Conservation (phyloP, 2,329 filamentous ascomycete species). For the Trichoderma semiorbis region DNA sequence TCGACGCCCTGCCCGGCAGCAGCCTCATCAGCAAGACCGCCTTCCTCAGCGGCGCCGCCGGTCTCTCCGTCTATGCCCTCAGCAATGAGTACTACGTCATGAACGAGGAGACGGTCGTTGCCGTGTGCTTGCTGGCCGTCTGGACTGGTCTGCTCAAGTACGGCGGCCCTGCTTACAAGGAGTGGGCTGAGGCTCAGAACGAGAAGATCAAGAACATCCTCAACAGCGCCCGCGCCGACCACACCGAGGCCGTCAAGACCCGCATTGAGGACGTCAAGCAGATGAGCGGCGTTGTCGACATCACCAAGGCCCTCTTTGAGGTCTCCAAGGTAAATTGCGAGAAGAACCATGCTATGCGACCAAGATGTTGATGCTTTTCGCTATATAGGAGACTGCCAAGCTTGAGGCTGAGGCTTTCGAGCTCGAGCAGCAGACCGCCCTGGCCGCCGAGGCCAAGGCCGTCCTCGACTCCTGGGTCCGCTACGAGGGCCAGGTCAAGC, state of each 20-base stretch:
- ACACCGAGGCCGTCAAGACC: constrained; percentile 91
- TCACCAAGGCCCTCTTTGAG: constrained; percentile 95
- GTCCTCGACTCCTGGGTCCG: constrained; percentile 98
- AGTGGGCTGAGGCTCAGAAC: constrained; percentile 87
- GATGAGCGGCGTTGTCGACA: constrained; percentile 88
- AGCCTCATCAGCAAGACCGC: constrained; percentile 93
- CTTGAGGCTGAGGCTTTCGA: constrained; percentile 95
- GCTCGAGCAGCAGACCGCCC: constrained; percentile 91
- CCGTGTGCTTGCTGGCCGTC: constrained; percentile 86
- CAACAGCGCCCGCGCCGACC: constrained; percentile 89
- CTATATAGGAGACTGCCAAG: constrained; percentile 80
- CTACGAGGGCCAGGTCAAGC: constrained; percentile 98
- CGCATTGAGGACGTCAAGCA: constrained; percentile 94
- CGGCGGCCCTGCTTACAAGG: constrained; percentile 84
- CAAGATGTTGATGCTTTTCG: background rate
- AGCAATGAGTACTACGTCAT: constrained; percentile 99
- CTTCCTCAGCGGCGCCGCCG: constrained; percentile 89
- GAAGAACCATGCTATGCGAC: background rate
- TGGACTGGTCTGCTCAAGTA: constrained; percentile 92
- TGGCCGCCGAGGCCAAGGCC: constrained; percentile 87
- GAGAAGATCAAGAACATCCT: constrained; percentile 93
- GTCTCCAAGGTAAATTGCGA: constrained; percentile 81
- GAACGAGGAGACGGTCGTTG: constrained; percentile 97
- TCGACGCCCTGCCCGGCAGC: constrained; percentile 90
- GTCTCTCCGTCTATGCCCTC: constrained; percentile 88